Base-by-base conservation (phyloP, 169 alveolate species). In the Neospora caninum region DNA sequence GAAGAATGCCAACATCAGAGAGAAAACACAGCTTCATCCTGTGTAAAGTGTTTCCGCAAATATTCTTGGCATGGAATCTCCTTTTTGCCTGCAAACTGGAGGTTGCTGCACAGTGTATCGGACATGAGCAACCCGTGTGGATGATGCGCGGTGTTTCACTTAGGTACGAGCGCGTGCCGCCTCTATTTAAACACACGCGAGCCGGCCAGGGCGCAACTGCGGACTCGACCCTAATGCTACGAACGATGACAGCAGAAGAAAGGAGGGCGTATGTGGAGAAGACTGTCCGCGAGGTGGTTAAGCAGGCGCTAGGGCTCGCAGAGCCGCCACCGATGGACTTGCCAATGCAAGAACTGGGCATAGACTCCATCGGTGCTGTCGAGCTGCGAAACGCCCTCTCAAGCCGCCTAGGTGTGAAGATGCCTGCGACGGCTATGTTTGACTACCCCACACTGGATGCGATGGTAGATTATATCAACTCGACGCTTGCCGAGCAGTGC, bases 341-440 rank as follows among this genome's bases (percentile, higher is more conserved):
- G 73, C 97, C 97, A 13, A 94, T 96, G 69, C 97, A 96, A 20
- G 97, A 96, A 86, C 94, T 95, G 89, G 97, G 97, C 9, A 91
- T 96, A 16, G 97, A 96, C 78, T 96, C 97, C 34, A 96, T 96
- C 91, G 97, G 97, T 1, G 97, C 97, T 0, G 96, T 96, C 54
- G 96, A 96, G 54, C 93, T 96, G 43, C 91, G 97, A 6, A 97
- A 96, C 49, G 91, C 93, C 88, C 93, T 96, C 69, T 93, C 96
- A 49, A 95, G 89, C 42, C 80, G 69, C 45, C 95, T 96, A 0
- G 97, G 97, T 25, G 97, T 96, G 73, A 95, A 95, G 42, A 92
- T 96, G 80, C 97, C 97, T 38, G 95, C 97, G 25, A 96, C 97
- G 70, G 93, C 96, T 27, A 88, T 96, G 92, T 96, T 96, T 64